Conservation (phyloP, 805 yeast genomes). For the Saturnispora gosingensis region DNA sequence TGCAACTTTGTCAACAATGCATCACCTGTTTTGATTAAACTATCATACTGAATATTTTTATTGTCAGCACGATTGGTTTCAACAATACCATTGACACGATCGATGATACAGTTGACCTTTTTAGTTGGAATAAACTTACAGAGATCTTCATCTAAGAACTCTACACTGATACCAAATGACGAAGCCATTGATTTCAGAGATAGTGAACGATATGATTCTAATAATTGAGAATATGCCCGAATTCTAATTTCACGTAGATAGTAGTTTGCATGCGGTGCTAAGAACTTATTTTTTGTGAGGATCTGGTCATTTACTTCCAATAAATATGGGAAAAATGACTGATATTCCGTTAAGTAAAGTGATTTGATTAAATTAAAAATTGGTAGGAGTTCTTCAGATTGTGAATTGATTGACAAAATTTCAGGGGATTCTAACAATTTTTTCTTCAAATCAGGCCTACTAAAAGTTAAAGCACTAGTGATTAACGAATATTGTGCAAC, state of each 20-base stretch:
- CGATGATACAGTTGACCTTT: slow-evolving; percentile 90
- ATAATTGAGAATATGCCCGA: slow-evolving; percentile 86
- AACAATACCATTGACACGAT: slow-evolving; percentile 88
- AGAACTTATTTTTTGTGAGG: slow-evolving; percentile 54
- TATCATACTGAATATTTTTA: slow-evolving; percentile 88
- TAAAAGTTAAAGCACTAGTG: slow-evolving; percentile 77
- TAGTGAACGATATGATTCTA: slow-evolving; percentile 88
- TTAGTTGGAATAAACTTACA: slow-evolving; percentile 88
- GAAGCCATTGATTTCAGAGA: slow-evolving; percentile 89
- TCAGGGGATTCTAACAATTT: slow-evolving; percentile 93
- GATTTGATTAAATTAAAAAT: slow-evolving; percentile 77
- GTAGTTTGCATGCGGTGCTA: slow-evolving; percentile 70
- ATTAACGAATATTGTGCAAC: slow-evolving; percentile 82
- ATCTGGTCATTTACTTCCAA: slow-evolving; percentile 70
- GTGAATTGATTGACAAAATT: slow-evolving; percentile 67
- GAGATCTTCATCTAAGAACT: slow-evolving; percentile 78
- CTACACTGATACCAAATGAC: slow-evolving; percentile 82
- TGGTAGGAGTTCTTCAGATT: slow-evolving; percentile 65
- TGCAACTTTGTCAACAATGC: slow-evolving; percentile 86
- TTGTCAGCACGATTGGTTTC: slow-evolving; percentile 95
- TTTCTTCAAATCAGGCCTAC: slow-evolving; percentile 72
- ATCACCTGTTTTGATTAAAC: slow-evolving; percentile 86
- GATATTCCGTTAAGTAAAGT: slow-evolving; percentile 81
- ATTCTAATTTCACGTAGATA: slow-evolving; percentile 90
- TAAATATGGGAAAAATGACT: slow-evolving; percentile 65